Percentiles rank a stretch among this genome's conserved stretches.
Conservation (phyloP, 139 green algal species). For the Chlorella sp. region DNA sequence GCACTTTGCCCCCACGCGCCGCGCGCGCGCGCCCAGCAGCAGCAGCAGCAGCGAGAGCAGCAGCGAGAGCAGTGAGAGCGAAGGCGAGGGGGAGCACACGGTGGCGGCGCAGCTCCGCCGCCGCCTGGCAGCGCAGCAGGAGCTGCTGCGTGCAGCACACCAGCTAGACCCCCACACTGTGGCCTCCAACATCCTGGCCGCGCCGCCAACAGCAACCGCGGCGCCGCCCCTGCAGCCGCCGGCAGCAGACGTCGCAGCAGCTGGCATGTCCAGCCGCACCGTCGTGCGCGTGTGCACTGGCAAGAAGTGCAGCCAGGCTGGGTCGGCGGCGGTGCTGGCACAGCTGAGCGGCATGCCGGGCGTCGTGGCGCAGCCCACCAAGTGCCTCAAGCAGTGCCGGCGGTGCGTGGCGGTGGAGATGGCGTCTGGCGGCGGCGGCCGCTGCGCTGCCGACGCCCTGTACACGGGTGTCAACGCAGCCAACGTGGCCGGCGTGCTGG, state of each 20-base stretch:
- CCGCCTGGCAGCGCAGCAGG: neutral
- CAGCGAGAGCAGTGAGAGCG: constrained; percentile 8
- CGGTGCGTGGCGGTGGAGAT: constrained; percentile 5
- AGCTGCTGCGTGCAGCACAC: neutral
- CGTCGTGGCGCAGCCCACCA: neutral
- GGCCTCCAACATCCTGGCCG: neutral
- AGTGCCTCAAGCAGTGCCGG: constrained; percentile 8
- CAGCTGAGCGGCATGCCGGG: neutral
- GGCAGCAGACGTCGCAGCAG: neutral
- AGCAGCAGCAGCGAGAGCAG: constrained; percentile 11
- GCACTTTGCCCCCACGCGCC: no score
- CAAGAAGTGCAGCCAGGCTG: constrained; percentile 14
- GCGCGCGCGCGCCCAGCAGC: neutral
- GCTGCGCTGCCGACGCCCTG: neutral
- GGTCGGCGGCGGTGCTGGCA: neutral
- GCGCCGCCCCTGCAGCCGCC: neutral
- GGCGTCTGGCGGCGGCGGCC: neutral
- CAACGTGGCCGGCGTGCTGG: constrained; percentile 2
- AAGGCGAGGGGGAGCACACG: neutral
- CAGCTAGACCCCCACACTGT: neutral
- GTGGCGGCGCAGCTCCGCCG: neutral
- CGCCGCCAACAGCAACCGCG: neutral
- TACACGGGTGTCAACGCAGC: neutral
- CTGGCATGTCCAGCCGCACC: no score
- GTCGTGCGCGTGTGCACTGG: neutral